phyloP scores from a whole-genome alignment of 192 early-diverging fungal genomes.

The Glomus cerebriforme region DNA sequence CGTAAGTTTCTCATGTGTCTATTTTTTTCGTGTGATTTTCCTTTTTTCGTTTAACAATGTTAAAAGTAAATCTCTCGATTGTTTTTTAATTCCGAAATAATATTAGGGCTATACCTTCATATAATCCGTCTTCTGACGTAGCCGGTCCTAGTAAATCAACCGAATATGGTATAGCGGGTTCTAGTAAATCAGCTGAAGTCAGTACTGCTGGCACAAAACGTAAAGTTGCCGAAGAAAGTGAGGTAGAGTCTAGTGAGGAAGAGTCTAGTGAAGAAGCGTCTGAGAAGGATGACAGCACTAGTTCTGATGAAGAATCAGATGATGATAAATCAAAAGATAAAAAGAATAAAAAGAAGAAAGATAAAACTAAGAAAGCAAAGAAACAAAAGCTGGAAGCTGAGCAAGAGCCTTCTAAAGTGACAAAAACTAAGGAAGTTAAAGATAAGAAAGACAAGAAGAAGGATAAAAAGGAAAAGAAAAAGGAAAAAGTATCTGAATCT shows the following conservation, averaged over 20 bases:
- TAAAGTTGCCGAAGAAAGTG: neutral
- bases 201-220: neutral
- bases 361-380: neutral
- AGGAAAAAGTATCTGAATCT: neutral
- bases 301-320: neutral
- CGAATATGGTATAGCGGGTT: neutral
- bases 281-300: neutral
- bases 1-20: neutral
- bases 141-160: neutral
- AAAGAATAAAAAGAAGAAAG: neutral
- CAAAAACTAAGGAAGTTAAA: neutral
- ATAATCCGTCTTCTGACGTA: neutral
- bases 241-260: neutral
- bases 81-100: neutral
- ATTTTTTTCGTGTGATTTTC: neutral
- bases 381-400: neutral
- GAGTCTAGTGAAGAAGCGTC: neutral
- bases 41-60: no score
- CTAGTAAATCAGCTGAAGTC: neutral
- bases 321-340: neutral
- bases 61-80: no score
- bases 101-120: neutral
- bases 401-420: neutral
- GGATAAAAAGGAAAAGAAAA: neutral
- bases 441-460: neutral